Percentiles rank a stretch among this genome's conserved stretches.
These are phyloP conservation scores for Auricularia cornea DNA, from an alignment of 768 basidiomycete genomes.

Conservation along the genomic window DNA sequence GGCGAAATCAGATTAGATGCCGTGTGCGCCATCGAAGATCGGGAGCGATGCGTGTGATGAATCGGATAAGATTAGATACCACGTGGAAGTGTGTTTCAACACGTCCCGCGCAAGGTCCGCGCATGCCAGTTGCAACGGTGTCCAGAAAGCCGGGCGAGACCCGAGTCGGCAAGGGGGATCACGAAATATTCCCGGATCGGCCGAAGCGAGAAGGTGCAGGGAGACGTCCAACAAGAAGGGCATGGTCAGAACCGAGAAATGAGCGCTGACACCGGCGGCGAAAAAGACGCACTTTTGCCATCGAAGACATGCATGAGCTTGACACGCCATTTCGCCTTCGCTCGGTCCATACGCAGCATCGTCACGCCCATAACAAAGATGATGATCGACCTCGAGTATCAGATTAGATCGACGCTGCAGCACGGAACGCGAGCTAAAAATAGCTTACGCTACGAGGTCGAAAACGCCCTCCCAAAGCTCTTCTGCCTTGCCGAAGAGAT, in stretches of 20 bases:
- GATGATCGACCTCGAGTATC: slow-evolving; percentile 41
- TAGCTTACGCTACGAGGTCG: slow-evolving; percentile 45
- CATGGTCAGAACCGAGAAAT: neutral
- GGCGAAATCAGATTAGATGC: too few species aligned
- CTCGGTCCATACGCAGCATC: slow-evolving; percentile 92
- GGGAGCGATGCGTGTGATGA: neutral
- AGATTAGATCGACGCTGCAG: slow-evolving; percentile 6
- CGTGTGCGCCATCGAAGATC: too few species aligned
- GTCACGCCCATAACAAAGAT: slow-evolving; percentile 91
- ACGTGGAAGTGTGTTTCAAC: neutral
- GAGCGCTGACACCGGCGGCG: neutral
- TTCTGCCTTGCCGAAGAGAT: slow-evolving; percentile 82
- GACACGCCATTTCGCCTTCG: slow-evolving; percentile 84
- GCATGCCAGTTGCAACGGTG: neutral
- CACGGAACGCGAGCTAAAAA: slow-evolving; percentile 2
- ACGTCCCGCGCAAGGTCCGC: too few species aligned
- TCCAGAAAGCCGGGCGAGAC: neutral
- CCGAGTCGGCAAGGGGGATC: neutral
- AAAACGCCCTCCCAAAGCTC: slow-evolving; percentile 87
- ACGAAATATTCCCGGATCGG: neutral
- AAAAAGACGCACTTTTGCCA: slow-evolving; percentile 35
- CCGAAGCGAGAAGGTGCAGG: neutral
- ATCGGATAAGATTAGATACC: neutral
- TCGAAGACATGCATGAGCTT: slow-evolving; percentile 13
- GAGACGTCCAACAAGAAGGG: neutral